These are phyloP conservation scores for Agarophyton chilense DNA, from an alignment of 23 red algal species.

Conservation along the genomic window DNA sequence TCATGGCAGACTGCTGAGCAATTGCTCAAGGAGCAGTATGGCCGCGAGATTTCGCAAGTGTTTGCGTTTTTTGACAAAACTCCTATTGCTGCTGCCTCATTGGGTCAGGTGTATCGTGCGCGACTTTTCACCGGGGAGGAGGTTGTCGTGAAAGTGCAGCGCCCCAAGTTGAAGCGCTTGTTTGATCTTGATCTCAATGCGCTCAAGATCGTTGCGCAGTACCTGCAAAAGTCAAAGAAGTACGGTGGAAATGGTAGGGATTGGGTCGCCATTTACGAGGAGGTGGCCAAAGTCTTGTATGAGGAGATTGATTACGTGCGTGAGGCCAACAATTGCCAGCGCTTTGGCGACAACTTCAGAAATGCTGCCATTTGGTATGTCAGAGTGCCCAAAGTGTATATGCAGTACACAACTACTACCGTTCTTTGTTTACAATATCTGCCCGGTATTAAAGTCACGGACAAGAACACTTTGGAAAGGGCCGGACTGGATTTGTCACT, in stretches of 20 bases:
- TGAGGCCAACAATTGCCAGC: conserved; percentile 55
- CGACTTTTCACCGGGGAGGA: conserved; percentile 78
- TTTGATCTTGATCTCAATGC: conserved; percentile 90
- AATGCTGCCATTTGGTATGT: conserved; percentile 66
- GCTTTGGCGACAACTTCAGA: conserved; percentile 72
- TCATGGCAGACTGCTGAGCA: conserved; percentile 44
- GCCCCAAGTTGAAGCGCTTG: conserved; percentile 71
- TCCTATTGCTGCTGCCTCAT: conserved; percentile 86
- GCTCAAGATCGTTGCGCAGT: conserved; percentile 69
- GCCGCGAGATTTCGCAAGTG: conserved; percentile 35
- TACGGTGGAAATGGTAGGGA: conserved; percentile 77
- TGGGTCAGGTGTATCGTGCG: conserved; percentile 94
- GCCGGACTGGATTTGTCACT: conserved; percentile 56
- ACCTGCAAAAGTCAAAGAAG: conserved; percentile 56
- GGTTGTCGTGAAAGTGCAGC: conserved; percentile 94
- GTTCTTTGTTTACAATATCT: conserved; percentile 86
- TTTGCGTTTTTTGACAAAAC: conserved; percentile 81
- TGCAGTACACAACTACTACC: conserved; percentile 64
- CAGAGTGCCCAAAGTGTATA: conserved; percentile 68
- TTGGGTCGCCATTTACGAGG: conserved; percentile 86
- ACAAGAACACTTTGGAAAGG: conserved; percentile 56
- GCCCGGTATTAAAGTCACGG: conserved; percentile 84
- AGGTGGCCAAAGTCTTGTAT: conserved; percentile 70
- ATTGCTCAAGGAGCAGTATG: conserved; percentile 74
- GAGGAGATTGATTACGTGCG: conserved; percentile 83